Base-by-base conservation (phyloP, 108 stramenopile species). In the Cyclotella atomus region DNA sequence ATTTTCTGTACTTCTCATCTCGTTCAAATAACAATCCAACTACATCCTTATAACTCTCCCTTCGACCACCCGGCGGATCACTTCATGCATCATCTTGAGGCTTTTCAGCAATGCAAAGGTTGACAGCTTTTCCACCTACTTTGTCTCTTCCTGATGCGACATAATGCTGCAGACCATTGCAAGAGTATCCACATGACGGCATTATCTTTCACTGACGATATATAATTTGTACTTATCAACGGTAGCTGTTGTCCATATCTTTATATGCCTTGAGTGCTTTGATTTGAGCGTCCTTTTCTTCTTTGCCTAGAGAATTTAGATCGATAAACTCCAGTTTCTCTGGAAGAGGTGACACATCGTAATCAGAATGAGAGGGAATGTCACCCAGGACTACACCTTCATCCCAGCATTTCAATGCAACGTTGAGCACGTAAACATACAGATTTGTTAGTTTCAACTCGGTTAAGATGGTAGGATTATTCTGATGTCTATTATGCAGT, bases 121-220 rank as follows among this genome's bases (percentile, higher is more conserved):
- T 99, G 14, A 99, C 99, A 52, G 97, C 97, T 71, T 85, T 90
- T 12, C 97, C 99, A 30, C 99, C 99, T 0, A 85, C 88, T 12
- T 71, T 75, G 78, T 99, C 99, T 60, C 97, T 82, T n/a, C 99
- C 99, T 3, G 99, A 88, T 9, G 98, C 98, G 27, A 98, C 98
- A 75, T 99, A 99, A 83, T 99, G 99, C 73, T 99, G 99, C 55
- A 99, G 81, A 2, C 99, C 99, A 71, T 99, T 99, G 84, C 99
- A 99, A 10, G 97, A 97, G 19, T 97, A 75, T 99, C 99, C 96
- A 94, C 96, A 70, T 98, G 98, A 53, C 99, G 55, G 94, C 93
- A 61, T 99, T 98, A 38, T 96, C 84, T 36, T 69, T 78, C 85
- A 90, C 93, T 98, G 98, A 99, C 98, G 98, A 98, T 9, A 71